Conservation (phyloP, 345 rosid species). For the Luvunga scandens region DNA sequence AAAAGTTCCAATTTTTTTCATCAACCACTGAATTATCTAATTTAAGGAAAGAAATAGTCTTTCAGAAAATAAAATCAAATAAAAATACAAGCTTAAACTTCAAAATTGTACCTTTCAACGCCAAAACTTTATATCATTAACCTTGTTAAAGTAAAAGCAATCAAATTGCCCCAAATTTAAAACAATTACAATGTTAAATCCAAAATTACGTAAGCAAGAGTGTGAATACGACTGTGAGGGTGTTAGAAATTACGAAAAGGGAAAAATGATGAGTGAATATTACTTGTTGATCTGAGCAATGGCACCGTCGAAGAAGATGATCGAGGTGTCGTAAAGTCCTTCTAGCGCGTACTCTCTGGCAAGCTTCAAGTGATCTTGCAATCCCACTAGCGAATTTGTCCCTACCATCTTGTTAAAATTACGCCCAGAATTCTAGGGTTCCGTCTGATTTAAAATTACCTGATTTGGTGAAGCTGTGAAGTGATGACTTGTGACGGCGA, state of each 20-base stretch:
- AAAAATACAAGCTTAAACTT: not conserved
- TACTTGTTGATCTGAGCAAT: conserved; percentile 85
- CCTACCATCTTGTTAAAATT: conserved; percentile 41
- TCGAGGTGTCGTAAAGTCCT: conserved; percentile 90
- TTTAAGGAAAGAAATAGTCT: no score
- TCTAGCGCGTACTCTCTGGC: conserved; percentile 94
- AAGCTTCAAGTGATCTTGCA: conserved; percentile 95
- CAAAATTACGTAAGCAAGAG: not conserved
- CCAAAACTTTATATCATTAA: not conserved
- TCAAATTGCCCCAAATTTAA: not conserved
- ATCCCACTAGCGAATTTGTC: conserved; percentile 63
- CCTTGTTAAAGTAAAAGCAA: not conserved
- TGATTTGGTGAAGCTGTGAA: conserved; percentile 17
- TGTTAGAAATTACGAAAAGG: not conserved
- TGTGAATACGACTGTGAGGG: not conserved
- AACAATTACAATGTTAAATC: not conserved
- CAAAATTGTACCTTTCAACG: not conserved
- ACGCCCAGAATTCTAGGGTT: conserved; percentile 20
- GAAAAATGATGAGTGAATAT: not conserved
- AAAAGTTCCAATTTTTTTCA: not conserved
- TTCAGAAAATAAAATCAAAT: not conserved
- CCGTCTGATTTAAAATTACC: not conserved
- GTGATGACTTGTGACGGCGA: conserved; percentile 40
- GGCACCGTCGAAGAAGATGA: conserved; percentile 95
- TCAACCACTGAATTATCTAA: not conserved